A percentile compares a stretch with the other conserved stretches of the same genome.
phyloP scores from a whole-genome alignment of 352 stramenopile genomes.

The Phytophthora nicotianae region DNA sequence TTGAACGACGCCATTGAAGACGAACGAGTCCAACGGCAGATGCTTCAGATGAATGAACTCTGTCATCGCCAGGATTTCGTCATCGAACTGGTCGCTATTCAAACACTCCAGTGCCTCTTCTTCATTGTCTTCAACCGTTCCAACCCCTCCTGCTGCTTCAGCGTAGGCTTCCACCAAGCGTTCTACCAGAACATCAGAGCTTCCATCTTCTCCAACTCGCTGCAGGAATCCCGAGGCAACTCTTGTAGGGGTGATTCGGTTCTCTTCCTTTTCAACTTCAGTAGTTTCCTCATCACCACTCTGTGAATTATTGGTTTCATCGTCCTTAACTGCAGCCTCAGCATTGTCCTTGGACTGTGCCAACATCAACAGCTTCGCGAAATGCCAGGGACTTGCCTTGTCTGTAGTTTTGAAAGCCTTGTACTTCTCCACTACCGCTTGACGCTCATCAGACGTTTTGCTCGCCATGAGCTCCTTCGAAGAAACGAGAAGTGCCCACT shows the following conservation, averaged over 20 bases:
- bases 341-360: conserved; percentile 58
- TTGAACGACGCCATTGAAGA: conserved; percentile 89
- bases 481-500: conserved; percentile 77
- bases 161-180: conserved; percentile 71
- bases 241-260: conserved; percentile 28
- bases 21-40: conserved; percentile 68
- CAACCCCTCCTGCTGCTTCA: conserved; percentile 51
- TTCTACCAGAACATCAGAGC: conserved; percentile 46
- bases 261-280: conserved; percentile 13
- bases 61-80: conserved; percentile 76
- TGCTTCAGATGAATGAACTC: conserved; percentile 82
- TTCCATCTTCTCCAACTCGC: conserved; percentile 50
- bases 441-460: conserved; percentile 46
- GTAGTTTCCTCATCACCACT: conserved; percentile 16
- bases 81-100: conserved; percentile 51
- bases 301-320: conserved; percentile 18
- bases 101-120: conserved; percentile 55
- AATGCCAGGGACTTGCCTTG: conserved; percentile 74
- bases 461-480: conserved; percentile 70
- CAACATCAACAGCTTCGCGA: conserved; percentile 80
- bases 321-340: conserved; percentile 14
- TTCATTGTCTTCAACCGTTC: conserved; percentile 39
- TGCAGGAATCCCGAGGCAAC: conserved; percentile 63
- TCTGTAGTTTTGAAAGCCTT: conserved; percentile 44
- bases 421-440: conserved; percentile 45